Evolutionary conservation across 2,329 filamentous ascomycete species (phyloP).

Genomic region (Claviceps cyperi): DNA sequence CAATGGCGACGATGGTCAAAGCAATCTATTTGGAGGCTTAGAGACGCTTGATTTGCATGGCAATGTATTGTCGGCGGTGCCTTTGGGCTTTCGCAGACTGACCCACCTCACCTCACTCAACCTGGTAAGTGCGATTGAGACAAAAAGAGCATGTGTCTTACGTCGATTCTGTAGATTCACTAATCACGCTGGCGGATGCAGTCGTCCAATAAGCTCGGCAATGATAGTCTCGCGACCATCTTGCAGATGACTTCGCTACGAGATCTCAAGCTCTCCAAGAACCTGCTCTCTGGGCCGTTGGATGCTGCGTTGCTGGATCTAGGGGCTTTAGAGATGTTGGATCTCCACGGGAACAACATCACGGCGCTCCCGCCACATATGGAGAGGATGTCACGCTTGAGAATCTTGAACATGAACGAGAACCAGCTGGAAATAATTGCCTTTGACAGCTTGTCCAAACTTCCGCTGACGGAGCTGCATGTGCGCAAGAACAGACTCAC

Average conservation of each 20-base stretch:
- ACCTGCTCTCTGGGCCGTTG: conserved; percentile 55
- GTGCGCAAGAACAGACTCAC: conserved; percentile 66
- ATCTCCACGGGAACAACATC: conserved; percentile 69
- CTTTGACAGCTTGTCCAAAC: conserved; percentile 49
- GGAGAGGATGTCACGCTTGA: conserved; percentile 51
- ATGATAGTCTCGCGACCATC: conserved; percentile 57
- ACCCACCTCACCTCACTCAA: conserved; percentile 68
- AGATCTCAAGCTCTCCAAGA: conserved; percentile 71
- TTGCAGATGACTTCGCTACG: conserved; percentile 57
- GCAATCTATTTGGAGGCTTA: conserved; percentile 67
- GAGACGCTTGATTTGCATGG: conserved; percentile 77
- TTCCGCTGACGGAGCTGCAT: conserved; percentile 60
- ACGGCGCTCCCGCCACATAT: conserved; percentile 54
- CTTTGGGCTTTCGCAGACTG: conserved; percentile 60
- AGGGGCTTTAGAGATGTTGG: conserved; percentile 59
- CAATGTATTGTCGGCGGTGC: conserved; percentile 59
- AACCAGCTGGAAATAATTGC: conserved; percentile 63
- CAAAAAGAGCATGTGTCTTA: too few species aligned
- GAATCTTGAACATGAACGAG: conserved; percentile 63
- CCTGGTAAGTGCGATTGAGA: conserved; percentile 38
- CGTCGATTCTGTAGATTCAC: background rate
- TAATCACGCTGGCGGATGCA: conserved; percentile 18
- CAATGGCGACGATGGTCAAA: conserved; percentile 48
- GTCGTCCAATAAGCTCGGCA: conserved; percentile 70
- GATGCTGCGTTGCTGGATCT: conserved; percentile 49